phyloP scores from a whole-genome alignment of 2,329 filamentous ascomycete genomes.

The Sporothrix variecibatus region DNA sequence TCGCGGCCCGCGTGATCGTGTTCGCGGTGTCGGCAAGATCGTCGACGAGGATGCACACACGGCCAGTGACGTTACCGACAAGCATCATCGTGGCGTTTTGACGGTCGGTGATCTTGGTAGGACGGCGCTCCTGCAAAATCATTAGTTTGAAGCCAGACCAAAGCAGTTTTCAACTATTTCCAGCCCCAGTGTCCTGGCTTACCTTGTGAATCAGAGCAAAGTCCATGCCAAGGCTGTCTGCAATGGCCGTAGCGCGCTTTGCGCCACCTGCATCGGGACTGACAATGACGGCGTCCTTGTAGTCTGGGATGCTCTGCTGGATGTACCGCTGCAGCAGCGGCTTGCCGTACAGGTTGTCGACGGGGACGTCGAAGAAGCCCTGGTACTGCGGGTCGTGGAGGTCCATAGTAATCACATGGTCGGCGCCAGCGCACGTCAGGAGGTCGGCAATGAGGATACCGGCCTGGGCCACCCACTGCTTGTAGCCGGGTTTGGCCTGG shows the following conservation, averaged over 20 bases:
- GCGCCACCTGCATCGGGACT: slow-evolving; percentile 95
- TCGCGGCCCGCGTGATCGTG: slow-evolving; percentile 93
- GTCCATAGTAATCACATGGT: slow-evolving; percentile 98
- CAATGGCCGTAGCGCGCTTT: slow-evolving; percentile 93
- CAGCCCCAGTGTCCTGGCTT: slow-evolving; percentile 34
- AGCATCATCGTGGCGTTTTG: slow-evolving; percentile 84
- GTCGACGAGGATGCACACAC: slow-evolving; percentile 85
- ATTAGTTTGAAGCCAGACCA: neutral
- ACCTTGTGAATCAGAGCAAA: slow-evolving; percentile 99
- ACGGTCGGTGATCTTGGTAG: slow-evolving; percentile 71
- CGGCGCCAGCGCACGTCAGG: slow-evolving; percentile 90
- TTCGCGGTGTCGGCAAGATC: slow-evolving; percentile 95
- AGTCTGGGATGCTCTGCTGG: slow-evolving; percentile 80
- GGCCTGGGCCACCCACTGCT: slow-evolving; percentile 97
- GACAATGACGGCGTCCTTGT: slow-evolving; percentile 85
- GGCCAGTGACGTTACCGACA: slow-evolving; percentile 71
- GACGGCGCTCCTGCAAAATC: slow-evolving; percentile 48
- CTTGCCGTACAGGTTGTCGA: slow-evolving; percentile 93
- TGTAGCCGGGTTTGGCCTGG: slow-evolving; percentile 88
- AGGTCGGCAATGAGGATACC: slow-evolving; percentile 93
- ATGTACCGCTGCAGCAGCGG: slow-evolving; percentile 71
- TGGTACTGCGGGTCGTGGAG: slow-evolving; percentile 92
- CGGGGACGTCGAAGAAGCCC: slow-evolving; percentile 97
- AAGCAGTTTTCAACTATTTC: neutral
- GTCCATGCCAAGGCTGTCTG: slow-evolving; percentile 87